phyloP scores from a whole-genome alignment of 164 flowering plant species.

The Umbellularia californica region DNA sequence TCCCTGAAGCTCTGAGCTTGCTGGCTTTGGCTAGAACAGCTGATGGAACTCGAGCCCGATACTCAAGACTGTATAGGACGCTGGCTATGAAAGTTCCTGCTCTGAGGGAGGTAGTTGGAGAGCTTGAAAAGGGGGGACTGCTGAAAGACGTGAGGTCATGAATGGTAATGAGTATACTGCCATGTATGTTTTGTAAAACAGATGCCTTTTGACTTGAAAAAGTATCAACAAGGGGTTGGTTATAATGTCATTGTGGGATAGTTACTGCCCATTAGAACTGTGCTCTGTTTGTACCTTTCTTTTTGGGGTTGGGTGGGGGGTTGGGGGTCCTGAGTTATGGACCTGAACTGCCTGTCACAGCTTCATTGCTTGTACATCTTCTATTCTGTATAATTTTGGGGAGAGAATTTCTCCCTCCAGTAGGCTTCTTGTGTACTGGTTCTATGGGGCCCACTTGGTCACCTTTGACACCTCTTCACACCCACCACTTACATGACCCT shows the following conservation, averaged over 20 bases:
- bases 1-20: slow-evolving; percentile 91
- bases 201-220: background rate
- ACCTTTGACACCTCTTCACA: no score
- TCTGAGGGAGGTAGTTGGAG: slow-evolving; percentile 73
- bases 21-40: slow-evolving; percentile 91
- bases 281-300: background rate
- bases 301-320: background rate
- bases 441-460: no score
- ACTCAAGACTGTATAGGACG: slow-evolving; percentile 87
- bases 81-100: slow-evolving; percentile 96
- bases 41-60: slow-evolving; percentile 95
- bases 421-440: no score
- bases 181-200: slow-evolving; percentile 3
- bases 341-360: no score
- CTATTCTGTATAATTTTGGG: no score
- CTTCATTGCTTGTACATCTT: no score
- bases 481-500: no score
- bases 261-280: no score
- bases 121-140: slow-evolving; percentile 88
- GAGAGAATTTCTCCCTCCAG: no score
- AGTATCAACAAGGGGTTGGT: no score
- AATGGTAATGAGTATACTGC: slow-evolving; percentile 6
- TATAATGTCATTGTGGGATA: no score
- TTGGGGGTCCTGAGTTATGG: no score
- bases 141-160: slow-evolving; percentile 68